Evolutionary conservation across 208 protist genomes (phyloP).

Genomic region (Trypanosoma grayi): DNA sequence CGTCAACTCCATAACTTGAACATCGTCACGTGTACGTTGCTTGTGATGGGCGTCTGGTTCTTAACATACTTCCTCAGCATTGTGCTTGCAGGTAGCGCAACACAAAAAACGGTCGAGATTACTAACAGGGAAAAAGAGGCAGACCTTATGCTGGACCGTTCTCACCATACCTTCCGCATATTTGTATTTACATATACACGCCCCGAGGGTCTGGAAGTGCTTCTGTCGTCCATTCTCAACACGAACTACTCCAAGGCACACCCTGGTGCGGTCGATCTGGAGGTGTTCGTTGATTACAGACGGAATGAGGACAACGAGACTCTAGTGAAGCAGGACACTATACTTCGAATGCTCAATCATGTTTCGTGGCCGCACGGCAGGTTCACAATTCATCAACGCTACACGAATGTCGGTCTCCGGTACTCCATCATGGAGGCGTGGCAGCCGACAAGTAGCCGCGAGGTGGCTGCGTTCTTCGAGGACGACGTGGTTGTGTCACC

Average conservation of each 20-base stretch:
- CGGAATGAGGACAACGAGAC: background rate
- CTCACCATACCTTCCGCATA: background rate
- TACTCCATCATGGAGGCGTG: slow-evolving; percentile 42
- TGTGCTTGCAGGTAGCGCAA: too few relatives aligned
- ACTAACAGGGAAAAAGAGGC: too few relatives aligned
- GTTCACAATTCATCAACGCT: slow-evolving; percentile 35
- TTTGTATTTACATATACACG: slow-evolving; percentile 18
- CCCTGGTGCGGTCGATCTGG: background rate
- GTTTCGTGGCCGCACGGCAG: slow-evolving; percentile 44
- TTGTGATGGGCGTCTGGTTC: too few relatives aligned
- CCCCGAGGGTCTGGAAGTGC: slow-evolving; percentile 13
- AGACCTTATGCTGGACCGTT: too few relatives aligned
- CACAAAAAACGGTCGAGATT: too few relatives aligned
- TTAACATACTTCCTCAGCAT: too few relatives aligned
- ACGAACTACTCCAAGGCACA: slow-evolving; percentile 14
- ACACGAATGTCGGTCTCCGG: slow-evolving; percentile 16
- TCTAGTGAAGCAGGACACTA: background rate
- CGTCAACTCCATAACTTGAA: too few relatives aligned
- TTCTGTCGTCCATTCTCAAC: slow-evolving; percentile 2
- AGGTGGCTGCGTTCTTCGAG: slow-evolving; percentile 63
- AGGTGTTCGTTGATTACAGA: slow-evolving; percentile 24
- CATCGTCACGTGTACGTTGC: too few relatives aligned
- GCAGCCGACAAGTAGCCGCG: slow-evolving; percentile 45
- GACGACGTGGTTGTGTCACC: slow-evolving; percentile 35
- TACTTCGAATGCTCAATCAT: slow-evolving; percentile 15